A percentile compares a stretch with the other conserved stretches of the same genome.
phyloP scores from a whole-genome alignment of 192 early-diverging fungal genomes.

The Paraglomus brasilianum region DNA sequence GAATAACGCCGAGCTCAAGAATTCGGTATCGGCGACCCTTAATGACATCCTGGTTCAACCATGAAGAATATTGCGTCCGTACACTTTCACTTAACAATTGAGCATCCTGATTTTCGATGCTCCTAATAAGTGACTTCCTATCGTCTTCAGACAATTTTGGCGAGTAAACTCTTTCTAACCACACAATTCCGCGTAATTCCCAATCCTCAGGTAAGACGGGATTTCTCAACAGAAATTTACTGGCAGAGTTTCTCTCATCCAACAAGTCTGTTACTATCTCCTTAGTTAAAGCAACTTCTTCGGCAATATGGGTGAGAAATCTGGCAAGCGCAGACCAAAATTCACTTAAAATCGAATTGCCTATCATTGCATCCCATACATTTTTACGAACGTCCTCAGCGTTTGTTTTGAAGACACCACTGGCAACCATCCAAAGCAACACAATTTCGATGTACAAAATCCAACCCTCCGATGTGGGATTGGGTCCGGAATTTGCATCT shows the following conservation, averaged over 20 bases:
- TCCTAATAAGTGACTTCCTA: background rate
- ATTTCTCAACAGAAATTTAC: slow-evolving; percentile 23
- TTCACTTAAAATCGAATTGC: slow-evolving; percentile 27
- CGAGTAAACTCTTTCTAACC: slow-evolving; percentile 34
- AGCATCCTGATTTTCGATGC: too few relatives aligned
- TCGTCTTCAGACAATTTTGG: slow-evolving; percentile 4
- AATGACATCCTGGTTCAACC: slow-evolving; percentile 16
- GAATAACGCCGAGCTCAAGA: slow-evolving; percentile 35
- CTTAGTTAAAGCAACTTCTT: slow-evolving; percentile 33
- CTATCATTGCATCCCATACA: slow-evolving; percentile 33
- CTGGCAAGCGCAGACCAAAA: slow-evolving; percentile 39
- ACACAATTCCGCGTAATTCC: slow-evolving; percentile 50
- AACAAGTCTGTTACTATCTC: slow-evolving; percentile 4
- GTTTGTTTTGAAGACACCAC: slow-evolving; percentile 35
- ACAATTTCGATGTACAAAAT: slow-evolving; percentile 50
- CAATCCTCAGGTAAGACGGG: slow-evolving; percentile 51
- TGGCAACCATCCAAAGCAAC: slow-evolving; percentile 52
- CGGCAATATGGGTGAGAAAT: slow-evolving; percentile 40
- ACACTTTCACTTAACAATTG: slow-evolving; percentile 13
- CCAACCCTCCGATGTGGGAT: slow-evolving; percentile 35
- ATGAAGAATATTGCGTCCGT: background rate
- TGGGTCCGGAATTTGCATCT: slow-evolving; percentile 12
- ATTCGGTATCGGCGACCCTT: slow-evolving; percentile 22
- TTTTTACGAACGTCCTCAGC: slow-evolving; percentile 20
- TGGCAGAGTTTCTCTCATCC: background rate